Evolutionary conservation across 2,329 filamentous ascomycete genomes (phyloP).

Genomic region (Pseudopyricularia cyperi): DNA sequence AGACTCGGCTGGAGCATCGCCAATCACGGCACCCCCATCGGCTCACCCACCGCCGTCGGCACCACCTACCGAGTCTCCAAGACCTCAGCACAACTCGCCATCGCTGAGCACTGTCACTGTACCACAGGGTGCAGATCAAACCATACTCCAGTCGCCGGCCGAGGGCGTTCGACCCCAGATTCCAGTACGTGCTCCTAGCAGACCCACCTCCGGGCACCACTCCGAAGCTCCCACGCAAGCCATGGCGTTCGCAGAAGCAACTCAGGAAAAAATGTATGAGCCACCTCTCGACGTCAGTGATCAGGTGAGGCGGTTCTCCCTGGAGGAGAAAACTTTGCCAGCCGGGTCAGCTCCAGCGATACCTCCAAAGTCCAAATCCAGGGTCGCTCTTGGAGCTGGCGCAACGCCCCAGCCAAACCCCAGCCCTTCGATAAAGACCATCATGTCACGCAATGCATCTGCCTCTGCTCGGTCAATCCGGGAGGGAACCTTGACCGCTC

Average conservation of each 20-base stretch:
- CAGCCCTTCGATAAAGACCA: conserved; percentile 20
- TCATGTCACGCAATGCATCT: conserved; percentile 39
- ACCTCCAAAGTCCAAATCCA: conserved; percentile 12
- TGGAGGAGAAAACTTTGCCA: conserved; percentile 11
- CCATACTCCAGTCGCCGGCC: neutral
- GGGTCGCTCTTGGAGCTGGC: neutral
- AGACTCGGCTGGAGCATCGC: neutral
- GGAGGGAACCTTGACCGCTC: conserved; percentile 27
- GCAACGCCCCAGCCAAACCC: neutral
- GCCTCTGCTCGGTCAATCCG: conserved; percentile 32
- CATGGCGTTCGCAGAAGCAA: neutral
- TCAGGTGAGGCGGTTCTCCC: conserved; percentile 5
- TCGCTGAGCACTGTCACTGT: neutral
- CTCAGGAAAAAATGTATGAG: neutral
- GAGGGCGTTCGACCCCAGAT: neutral
- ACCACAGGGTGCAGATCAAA: neutral
- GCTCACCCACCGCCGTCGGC: neutral
- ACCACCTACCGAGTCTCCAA: neutral
- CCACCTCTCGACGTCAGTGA: neutral
- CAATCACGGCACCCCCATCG: neutral
- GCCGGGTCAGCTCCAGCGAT: conserved; percentile 16
- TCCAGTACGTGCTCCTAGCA: neutral
- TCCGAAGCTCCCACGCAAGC: neutral
- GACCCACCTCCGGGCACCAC: neutral
- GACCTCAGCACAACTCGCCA: neutral